Evolutionary conservation across 73 alveolate species (phyloP), one percentile per base, ranked within the genome.

Genomic region (Urostyla sp.): DNA sequence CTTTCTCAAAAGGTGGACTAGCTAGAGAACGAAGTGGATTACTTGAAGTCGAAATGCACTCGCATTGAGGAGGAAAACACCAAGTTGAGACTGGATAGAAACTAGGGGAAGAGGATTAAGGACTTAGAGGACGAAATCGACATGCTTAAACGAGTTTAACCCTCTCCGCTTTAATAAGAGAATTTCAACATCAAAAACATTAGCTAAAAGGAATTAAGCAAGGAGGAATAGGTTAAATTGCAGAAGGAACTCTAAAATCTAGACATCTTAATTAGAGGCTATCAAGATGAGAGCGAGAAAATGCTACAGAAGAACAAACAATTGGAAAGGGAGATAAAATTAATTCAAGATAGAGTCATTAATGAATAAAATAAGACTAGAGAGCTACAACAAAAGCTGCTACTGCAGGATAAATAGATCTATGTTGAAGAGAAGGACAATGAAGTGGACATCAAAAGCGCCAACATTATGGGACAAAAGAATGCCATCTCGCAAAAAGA

Each of bases 31-130:
- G 95, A 88, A 50, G 20, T 74, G n/a, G 87, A 80, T 32, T 51
- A 81, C 43, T 55, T 38, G 18, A 73, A 49, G 27, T 26, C 36
- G 27, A 78, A 79, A 43, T 58, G 67, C 43, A 67, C 56, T 8
- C 81, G 49, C 57, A 24, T 80, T 7, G 95, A 81, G 40, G 84
- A 49, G 13, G 95, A 88, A 38, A 88, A 88, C 44, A 51, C 55
- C 18, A 43, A 56, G 3, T 31, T 88, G n/a, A 69, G 84, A 40
- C 28, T 74, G 16, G 80, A 80, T 5, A 72, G 30, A 1, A 59
- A 43, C 1, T 48, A 44, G 2, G 37, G 43, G 36, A 77, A 77
- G 23, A 55, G 50, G 18, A 32, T 84, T 28, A 72, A 50, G 27
- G 92, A 84, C 6, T 77, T 74, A 6, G 87, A 81, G 60, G 80